Conservation (phyloP, 75 land plant species). For the Pinus albicaulis region DNA sequence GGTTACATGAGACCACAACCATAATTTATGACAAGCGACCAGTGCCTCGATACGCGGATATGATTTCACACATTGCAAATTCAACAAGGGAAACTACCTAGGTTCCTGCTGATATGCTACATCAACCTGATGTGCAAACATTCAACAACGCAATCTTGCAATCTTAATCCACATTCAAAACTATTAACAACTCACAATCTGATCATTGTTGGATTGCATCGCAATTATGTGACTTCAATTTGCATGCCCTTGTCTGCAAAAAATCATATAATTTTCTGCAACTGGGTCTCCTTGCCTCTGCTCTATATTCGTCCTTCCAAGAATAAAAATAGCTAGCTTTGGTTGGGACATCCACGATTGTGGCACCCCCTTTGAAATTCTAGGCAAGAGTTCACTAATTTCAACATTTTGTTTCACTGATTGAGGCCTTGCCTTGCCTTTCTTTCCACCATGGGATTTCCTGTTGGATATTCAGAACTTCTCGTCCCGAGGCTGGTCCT, state of each 20-base stretch:
- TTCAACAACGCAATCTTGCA: too few relatives aligned
- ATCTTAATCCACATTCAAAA: too few relatives aligned
- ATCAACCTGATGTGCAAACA: too few relatives aligned
- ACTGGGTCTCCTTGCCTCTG: neutral
- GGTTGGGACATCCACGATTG: neutral
- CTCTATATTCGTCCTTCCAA: too few relatives aligned
- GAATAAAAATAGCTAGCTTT: too few relatives aligned
- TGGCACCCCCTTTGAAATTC: neutral
- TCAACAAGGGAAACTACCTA: too few relatives aligned
- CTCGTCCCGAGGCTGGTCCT: slow-evolving; percentile 39
- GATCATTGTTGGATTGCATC: neutral
- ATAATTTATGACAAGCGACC: too few relatives aligned
- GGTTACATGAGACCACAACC: too few relatives aligned
- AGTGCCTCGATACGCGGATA: too few relatives aligned
- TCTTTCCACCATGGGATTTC: slow-evolving; percentile 31
- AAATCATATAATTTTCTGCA: neutral
- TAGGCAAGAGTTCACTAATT: neutral
- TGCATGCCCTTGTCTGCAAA: neutral
- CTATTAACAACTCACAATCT: too few relatives aligned
- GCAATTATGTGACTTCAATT: neutral
- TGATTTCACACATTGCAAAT: too few relatives aligned
- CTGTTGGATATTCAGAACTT: slow-evolving; percentile 50
- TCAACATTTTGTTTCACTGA: neutral
- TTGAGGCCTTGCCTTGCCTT: neutral
- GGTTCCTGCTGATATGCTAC: too few relatives aligned